Conservation (phyloP, 805 yeast genomes). For the Yarrowia porcina region DNA sequence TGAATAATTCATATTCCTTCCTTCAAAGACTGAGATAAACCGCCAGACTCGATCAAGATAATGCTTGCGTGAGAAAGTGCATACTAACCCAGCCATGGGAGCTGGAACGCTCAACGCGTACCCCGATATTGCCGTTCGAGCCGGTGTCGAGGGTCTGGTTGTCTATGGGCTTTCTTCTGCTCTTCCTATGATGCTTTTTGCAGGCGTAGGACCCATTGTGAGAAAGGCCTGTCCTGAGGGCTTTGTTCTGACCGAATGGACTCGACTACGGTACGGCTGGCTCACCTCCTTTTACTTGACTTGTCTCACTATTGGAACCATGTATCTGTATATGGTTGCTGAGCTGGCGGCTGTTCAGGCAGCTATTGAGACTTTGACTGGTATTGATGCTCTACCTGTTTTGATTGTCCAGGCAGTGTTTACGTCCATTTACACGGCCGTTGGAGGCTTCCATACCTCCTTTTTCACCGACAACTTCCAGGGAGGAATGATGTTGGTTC, state of each 20-base stretch:
- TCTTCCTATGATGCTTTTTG: slow-evolving; percentile 80
- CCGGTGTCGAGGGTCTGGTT: slow-evolving; percentile 83
- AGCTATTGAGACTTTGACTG: slow-evolving; percentile 75
- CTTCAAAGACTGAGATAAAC: slow-evolving; percentile 62
- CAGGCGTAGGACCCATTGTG: slow-evolving; percentile 75
- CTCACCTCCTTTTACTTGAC: slow-evolving; percentile 72
- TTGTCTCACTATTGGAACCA: slow-evolving; percentile 76
- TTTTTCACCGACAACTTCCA: slow-evolving; percentile 85
- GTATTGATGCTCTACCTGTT: slow-evolving; percentile 72
- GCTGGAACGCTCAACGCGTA: slow-evolving; percentile 84
- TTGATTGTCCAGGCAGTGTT: slow-evolving; percentile 82
- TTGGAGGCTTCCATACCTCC: slow-evolving; percentile 87
- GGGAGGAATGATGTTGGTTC: slow-evolving; percentile 64
- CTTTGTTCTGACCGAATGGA: slow-evolving; percentile 92
- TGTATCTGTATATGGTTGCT: slow-evolving; percentile 75
- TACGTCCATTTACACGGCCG: slow-evolving; percentile 78
- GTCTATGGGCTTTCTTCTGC: slow-evolving; percentile 80
- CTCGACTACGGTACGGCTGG: slow-evolving; percentile 73
- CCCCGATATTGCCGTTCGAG: slow-evolving; percentile 77
- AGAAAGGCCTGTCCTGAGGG: slow-evolving; percentile 82
- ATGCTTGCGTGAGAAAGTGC: slow-evolving; percentile 74
- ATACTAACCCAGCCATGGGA: slow-evolving; percentile 61
- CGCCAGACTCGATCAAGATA: slow-evolving; percentile 81
- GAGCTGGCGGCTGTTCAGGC: slow-evolving; percentile 78
- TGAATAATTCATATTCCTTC: too few relatives aligned